These are phyloP conservation scores for Tylopilus intermedius DNA, from an alignment of 768 basidiomycete genomes.

Conservation along the genomic window DNA sequence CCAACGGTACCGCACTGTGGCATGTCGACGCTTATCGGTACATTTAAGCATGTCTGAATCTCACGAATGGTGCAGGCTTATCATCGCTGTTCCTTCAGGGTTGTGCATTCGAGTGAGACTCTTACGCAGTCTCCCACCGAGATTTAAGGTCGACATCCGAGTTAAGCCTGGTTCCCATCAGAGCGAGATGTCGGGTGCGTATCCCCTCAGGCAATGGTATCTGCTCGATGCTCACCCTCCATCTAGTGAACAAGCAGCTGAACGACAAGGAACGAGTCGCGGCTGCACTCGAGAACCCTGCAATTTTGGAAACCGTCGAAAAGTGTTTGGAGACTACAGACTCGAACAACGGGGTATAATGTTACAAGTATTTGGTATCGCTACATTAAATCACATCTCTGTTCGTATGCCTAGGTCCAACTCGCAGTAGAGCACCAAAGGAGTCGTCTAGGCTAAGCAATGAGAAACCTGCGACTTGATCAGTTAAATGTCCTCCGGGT, in stretches of 20 bases:
- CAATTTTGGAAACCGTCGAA: conserved; percentile 83
- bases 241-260: conserved; percentile 90
- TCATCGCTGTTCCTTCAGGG: conserved; percentile 34
- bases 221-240: neutral
- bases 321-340: conserved; percentile 52
- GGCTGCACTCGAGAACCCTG: conserved; percentile 90
- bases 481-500: neutral
- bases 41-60: neutral
- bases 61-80: neutral
- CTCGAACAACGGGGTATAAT: neutral
- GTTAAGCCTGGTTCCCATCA: conserved; percentile 95
- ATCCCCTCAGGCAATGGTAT: neutral
- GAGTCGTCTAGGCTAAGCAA: neutral
- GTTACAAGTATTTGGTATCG: neutral
- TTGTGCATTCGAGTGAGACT: conserved; percentile 94
- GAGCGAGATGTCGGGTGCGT: conserved; percentile 81
- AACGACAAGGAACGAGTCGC: conserved; percentile 99
- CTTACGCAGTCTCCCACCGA: conserved; percentile 79
- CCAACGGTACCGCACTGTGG: conserved; percentile 98
- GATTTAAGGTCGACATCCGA: conserved; percentile 92
- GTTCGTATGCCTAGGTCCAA: neutral
- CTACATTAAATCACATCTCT: neutral
- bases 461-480: neutral
- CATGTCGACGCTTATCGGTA: conserved; percentile 95
- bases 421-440: neutral